Evolutionary conservation across 345 rosid genomes (phyloP).

Genomic region (Ceriops tagal): DNA sequence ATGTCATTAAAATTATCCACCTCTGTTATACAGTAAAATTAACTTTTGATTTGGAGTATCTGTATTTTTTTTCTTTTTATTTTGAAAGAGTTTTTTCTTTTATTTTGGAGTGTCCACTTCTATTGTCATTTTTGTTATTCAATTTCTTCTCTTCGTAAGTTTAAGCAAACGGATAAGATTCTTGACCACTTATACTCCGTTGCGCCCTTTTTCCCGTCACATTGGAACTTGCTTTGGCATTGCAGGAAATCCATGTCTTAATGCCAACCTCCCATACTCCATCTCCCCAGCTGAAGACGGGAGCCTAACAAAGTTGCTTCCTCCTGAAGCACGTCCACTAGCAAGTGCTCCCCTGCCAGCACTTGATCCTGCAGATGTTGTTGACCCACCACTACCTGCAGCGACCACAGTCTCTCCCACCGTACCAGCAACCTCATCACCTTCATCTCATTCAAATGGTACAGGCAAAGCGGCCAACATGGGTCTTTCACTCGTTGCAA

Average conservation of each 20-base stretch:
- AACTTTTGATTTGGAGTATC: too few relatives aligned
- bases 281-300: conserved; percentile 59
- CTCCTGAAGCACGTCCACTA: conserved; percentile 1
- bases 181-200: too few relatives aligned
- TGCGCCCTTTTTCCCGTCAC: too few relatives aligned
- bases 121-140: too few relatives aligned
- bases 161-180: too few relatives aligned
- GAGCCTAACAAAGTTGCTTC: conserved; percentile 25
- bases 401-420: conserved; percentile 26
- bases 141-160: too few relatives aligned
- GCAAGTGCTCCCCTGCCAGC: conserved; percentile 42
- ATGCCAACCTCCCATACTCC: conserved; percentile 22
- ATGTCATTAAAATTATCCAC: too few relatives aligned
- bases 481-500: conserved; percentile 34
- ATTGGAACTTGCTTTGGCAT: neutral
- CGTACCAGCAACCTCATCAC: conserved; percentile 12
- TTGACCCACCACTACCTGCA: conserved; percentile 79
- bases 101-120: too few relatives aligned
- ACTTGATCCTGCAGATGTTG: conserved; percentile 47
- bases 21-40: too few relatives aligned
- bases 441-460: conserved; percentile 28
- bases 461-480: conserved; percentile 24
- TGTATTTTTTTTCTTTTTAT: too few relatives aligned
- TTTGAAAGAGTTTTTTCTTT: too few relatives aligned
- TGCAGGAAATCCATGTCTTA: conserved; percentile 61